Evolutionary conservation across 306 rosid genomes (phyloP).

Genomic region (Dalbergia cochinchinensis): DNA sequence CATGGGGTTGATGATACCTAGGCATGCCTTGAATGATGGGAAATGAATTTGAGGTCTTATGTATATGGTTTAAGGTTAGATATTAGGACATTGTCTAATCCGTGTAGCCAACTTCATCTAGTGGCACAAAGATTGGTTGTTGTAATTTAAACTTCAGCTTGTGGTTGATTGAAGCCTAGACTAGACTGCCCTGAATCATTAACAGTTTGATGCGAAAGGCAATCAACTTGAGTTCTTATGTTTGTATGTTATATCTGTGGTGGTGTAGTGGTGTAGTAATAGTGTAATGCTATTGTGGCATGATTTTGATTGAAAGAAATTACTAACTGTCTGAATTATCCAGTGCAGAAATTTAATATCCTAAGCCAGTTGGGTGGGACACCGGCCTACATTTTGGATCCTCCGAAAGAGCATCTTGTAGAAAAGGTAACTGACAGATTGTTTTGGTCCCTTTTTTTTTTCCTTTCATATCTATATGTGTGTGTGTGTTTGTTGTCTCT

Average conservation of each 20-base stretch:
- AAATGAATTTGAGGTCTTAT: too few relatives aligned
- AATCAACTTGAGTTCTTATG: not conserved
- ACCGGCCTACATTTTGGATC: conserved; percentile 57
- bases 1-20: too few relatives aligned
- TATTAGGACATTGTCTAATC: too few relatives aligned
- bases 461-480: not conserved
- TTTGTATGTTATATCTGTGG: not conserved
- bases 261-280: not conserved
- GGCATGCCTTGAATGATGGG: too few relatives aligned
- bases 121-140: not conserved
- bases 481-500: not conserved
- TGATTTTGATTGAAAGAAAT: not conserved
- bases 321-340: conserved; percentile 31
- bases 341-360: conserved; percentile 60
- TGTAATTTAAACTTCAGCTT: not conserved
- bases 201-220: conserved; percentile 8
- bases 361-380: conserved; percentile 56
- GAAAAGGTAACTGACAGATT: conserved; percentile 61
- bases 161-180: conserved; percentile 3
- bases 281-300: conserved; percentile 14
- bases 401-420: conserved; percentile 84
- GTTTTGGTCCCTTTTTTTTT: not conserved
- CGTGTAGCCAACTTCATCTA: too few relatives aligned
- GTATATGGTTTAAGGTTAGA: too few relatives aligned
- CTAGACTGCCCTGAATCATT: conserved; percentile 12